A percentile compares a stretch with the other conserved stretches of the same genome.
Conservation (phyloP, 345 rosid genomes). For the Acer negundo region DNA sequence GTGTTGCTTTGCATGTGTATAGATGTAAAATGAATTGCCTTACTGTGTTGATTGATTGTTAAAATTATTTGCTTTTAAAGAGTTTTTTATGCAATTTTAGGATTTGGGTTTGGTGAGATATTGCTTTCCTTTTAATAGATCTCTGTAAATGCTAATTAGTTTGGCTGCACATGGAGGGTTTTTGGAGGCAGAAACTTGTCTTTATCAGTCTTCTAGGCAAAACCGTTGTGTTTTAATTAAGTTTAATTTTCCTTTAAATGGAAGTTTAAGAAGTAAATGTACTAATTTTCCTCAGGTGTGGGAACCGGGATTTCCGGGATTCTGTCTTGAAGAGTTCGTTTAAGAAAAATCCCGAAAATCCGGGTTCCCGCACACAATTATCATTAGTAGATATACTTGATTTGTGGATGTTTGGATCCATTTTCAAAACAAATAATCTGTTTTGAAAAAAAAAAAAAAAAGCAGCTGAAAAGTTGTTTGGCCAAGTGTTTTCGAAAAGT, state of each 20-base stretch:
- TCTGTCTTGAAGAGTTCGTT: background rate
- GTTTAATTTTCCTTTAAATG: background rate
- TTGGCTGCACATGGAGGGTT: slow-evolving; percentile 3
- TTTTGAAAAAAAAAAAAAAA: no score
- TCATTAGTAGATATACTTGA: background rate
- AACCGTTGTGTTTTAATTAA: background rate
- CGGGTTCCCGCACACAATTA: background rate
- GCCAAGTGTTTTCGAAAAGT: background rate
- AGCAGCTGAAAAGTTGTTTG: background rate
- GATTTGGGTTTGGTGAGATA: background rate
- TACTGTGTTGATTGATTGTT: background rate
- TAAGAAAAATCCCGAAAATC: background rate
- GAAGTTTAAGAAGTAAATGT: background rate
- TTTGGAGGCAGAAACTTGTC: background rate
- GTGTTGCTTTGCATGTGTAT: background rate
- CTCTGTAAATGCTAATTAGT: slow-evolving; percentile 13
- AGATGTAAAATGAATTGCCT: background rate
- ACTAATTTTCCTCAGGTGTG: background rate
- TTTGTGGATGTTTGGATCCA: background rate
- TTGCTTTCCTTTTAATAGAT: background rate
- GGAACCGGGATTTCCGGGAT: background rate
- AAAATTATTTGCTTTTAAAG: background rate
- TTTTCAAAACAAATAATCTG: background rate
- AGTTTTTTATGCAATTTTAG: background rate
- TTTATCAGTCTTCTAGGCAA: background rate